phyloP scores from a whole-genome alignment of 192 early-diverging fungal species.

The Paraglomus brasilianum region DNA sequence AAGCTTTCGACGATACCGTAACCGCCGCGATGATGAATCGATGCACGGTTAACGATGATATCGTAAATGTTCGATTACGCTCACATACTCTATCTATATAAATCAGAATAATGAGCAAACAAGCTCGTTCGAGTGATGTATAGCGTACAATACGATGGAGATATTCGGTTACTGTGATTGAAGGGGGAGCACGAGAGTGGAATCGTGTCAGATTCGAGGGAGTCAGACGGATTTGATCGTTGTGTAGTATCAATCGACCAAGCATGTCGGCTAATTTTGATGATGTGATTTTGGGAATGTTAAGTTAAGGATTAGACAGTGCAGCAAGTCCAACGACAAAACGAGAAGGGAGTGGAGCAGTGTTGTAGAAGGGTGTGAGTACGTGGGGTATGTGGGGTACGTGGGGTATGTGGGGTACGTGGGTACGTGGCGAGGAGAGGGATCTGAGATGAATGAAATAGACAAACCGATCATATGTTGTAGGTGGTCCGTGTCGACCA shows the following conservation, averaged over 20 bases:
- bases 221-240: constrained; percentile 60
- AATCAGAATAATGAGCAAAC: constrained; percentile 83
- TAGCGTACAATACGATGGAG: constrained; percentile 88
- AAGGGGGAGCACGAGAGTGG: constrained; percentile 88
- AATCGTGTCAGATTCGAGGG: constrained; percentile 82
- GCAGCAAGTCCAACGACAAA: background rate
- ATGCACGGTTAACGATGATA: constrained; percentile 91
- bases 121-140: constrained; percentile 84
- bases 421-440: too few relatives aligned
- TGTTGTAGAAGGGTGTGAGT: background rate
- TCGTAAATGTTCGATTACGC: constrained; percentile 74
- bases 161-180: constrained; percentile 87
- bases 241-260: constrained; percentile 54
- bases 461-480: constrained; percentile 35
- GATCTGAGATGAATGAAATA: too few relatives aligned
- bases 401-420: background rate
- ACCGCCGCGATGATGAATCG: constrained; percentile 90
- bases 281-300: background rate
- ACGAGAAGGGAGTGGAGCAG: background rate
- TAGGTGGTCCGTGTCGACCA: constrained; percentile 28
- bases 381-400: background rate
- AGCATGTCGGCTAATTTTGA: constrained; percentile 57
- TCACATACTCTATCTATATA: constrained; percentile 93
- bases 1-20: constrained; percentile 80
- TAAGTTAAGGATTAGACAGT: constrained; percentile 1